These are phyloP conservation scores for Amanita molliuscula DNA, from an alignment of 768 basidiomycete species.

Conservation along the genomic window DNA sequence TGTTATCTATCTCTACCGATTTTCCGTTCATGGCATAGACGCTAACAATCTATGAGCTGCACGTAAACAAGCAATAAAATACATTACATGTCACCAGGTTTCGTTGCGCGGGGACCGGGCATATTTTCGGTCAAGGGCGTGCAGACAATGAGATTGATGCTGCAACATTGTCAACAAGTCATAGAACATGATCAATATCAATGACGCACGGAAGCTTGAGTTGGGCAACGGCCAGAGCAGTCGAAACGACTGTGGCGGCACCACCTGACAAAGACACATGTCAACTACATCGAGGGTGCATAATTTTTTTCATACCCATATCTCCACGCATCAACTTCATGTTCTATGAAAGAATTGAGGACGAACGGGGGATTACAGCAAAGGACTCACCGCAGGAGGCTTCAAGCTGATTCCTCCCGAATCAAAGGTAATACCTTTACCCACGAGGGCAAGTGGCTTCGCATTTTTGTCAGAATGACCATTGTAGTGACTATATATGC, in stretches of 20 bases:
- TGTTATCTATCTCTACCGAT: constrained; percentile 79
- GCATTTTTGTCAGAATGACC: constrained; percentile 49
- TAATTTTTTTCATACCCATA: constrained; percentile 47
- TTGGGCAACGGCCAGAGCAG: constrained; percentile 72
- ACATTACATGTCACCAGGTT: constrained; percentile 77
- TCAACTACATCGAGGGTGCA: background rate
- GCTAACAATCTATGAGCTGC: constrained; percentile 21
- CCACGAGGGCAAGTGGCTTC: constrained; percentile 65
- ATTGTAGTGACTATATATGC: constrained; percentile 59
- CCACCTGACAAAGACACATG: constrained; percentile 34
- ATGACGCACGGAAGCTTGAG: constrained; percentile 62
- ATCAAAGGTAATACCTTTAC: constrained; percentile 88
- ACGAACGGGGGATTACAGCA: background rate
- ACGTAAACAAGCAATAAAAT: background rate
- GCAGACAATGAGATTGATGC: constrained; percentile 64
- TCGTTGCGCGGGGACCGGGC: constrained; percentile 63
- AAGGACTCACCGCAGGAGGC: constrained; percentile 44
- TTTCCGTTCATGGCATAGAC: constrained; percentile 86
- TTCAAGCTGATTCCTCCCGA: constrained; percentile 84
- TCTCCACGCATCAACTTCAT: constrained; percentile 86
- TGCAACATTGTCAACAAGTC: constrained; percentile 15
- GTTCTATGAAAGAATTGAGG: constrained; percentile 25
- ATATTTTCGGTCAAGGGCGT: constrained; percentile 81
- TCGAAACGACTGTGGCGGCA: constrained; percentile 67
- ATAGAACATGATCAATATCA: background rate